These are phyloP conservation scores for Eucalyptus paniculata DNA, from an alignment of 345 rosid species.

Conservation along the genomic window DNA sequence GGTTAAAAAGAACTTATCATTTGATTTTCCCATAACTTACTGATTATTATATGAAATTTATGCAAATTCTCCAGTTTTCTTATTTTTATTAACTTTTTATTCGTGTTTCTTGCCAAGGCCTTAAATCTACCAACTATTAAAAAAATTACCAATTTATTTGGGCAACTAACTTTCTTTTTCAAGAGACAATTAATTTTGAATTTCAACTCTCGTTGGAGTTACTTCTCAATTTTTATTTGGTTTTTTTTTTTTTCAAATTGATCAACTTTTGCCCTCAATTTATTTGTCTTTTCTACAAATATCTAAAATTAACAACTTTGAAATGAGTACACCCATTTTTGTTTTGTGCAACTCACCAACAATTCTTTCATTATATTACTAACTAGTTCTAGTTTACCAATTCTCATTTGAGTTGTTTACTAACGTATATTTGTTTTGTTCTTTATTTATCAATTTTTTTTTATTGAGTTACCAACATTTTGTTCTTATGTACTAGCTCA, in stretches of 20 bases:
- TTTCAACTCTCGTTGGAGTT: background rate
- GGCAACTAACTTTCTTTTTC: background rate
- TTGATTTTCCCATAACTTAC: background rate
- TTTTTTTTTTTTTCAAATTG: background rate
- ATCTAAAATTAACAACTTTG: background rate
- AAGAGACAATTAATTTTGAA: background rate
- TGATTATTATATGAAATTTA: background rate
- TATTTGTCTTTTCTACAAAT: background rate
- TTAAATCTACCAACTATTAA: background rate
- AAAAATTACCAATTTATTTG: background rate
- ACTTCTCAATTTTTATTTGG: background rate
- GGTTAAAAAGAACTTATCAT: background rate
- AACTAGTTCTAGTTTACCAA: background rate
- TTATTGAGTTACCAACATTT: background rate
- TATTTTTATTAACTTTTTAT: background rate
- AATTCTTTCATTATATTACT: background rate
- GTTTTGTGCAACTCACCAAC: background rate
- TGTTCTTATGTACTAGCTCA: background rate
- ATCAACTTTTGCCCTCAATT: background rate
- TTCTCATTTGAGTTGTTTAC: background rate
- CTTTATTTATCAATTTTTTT: background rate
- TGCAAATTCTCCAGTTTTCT: background rate
- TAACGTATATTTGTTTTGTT: background rate
- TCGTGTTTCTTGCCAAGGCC: background rate
- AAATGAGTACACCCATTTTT: background rate